These are phyloP conservation scores for Mallotus repandus DNA, from an alignment of 441 rosid species.

Conservation along the genomic window DNA sequence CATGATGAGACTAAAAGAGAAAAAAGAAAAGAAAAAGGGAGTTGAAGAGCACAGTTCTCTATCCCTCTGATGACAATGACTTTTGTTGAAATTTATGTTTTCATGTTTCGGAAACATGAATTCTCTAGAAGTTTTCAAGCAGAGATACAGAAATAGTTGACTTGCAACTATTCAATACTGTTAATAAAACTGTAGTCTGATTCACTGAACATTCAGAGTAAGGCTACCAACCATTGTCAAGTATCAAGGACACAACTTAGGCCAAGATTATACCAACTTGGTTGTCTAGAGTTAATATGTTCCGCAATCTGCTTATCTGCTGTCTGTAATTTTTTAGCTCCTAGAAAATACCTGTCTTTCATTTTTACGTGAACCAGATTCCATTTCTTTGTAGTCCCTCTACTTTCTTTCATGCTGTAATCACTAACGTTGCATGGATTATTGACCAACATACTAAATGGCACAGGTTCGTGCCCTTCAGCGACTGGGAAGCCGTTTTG, in stretches of 20 bases:
- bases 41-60: no score
- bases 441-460: slow-evolving; percentile 25
- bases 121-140: not conserved
- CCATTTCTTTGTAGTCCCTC: not conserved
- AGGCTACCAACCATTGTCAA: slow-evolving; percentile 7
- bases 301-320: slow-evolving; percentile 10
- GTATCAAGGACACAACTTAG: slow-evolving; percentile 8
- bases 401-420: slow-evolving; percentile 3
- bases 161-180: slow-evolving; percentile 6
- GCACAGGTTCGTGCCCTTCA: slow-evolving; percentile 91
- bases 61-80: no score
- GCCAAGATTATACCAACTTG: not conserved
- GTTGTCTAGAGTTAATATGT: slow-evolving; percentile 1
- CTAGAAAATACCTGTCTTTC: not conserved
- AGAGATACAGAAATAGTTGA: slow-evolving; percentile 9
- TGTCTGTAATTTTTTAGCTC: slow-evolving; percentile 13
- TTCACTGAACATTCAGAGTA: not conserved
- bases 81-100: no score
- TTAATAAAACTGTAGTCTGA: not conserved
- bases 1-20: no score
- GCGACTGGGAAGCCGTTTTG: slow-evolving; percentile 88
- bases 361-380: slow-evolving; percentile 7
- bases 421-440: slow-evolving; percentile 22
- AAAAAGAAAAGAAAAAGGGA: no score
- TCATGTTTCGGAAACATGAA: no score